A percentile compares a stretch with the other conserved stretches of the same genome.
These are phyloP conservation scores for Teratosphaeria destructans DNA, from an alignment of 2,329 filamentous ascomycete genomes.

Conservation along the genomic window DNA sequence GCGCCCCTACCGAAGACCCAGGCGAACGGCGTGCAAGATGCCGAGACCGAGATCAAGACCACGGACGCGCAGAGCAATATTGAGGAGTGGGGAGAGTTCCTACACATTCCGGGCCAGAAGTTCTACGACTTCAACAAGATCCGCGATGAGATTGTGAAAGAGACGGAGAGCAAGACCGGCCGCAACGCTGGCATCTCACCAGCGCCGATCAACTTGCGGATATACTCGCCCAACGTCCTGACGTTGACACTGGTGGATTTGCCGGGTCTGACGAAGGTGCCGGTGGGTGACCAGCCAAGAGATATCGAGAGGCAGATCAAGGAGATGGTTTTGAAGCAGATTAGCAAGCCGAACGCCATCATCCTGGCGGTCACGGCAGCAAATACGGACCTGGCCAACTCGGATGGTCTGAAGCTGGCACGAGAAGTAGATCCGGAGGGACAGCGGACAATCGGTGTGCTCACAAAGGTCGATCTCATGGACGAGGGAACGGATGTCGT, in stretches of 20 bases:
- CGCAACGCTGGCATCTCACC: conserved; percentile 94
- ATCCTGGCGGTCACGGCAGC: conserved; percentile 92
- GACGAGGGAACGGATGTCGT: conserved; percentile 97
- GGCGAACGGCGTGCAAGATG: conserved; percentile 65
- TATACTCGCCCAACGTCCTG: conserved; percentile 96
- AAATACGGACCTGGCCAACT: conserved; percentile 97
- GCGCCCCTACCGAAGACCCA: conserved; percentile 46
- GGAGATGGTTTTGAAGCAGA: conserved; percentile 98
- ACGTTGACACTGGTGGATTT: conserved; percentile 94
- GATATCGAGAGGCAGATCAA: conserved; percentile 95
- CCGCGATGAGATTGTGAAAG: conserved; percentile 89
- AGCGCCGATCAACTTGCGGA: conserved; percentile 91
- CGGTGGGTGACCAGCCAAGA: conserved; percentile 88
- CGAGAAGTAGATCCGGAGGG: conserved; percentile 95
- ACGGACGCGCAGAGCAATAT: conserved; percentile 80
- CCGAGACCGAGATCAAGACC: conserved; percentile 53
- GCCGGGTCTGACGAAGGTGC: conserved; percentile 91
- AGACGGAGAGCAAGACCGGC: conserved; percentile 94
- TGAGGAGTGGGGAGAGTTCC: conserved; percentile 97
- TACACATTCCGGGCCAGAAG: conserved; percentile 95
- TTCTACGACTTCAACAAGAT: conserved; percentile 98
- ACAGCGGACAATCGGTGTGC: conserved; percentile 92
- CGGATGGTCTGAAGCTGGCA: conserved; percentile 90
- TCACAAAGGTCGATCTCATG: conserved; percentile 99
- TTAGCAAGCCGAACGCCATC: conserved; percentile 96